Conservation (phyloP, 139 green algal species). For the Desmodesmus armatus region DNA sequence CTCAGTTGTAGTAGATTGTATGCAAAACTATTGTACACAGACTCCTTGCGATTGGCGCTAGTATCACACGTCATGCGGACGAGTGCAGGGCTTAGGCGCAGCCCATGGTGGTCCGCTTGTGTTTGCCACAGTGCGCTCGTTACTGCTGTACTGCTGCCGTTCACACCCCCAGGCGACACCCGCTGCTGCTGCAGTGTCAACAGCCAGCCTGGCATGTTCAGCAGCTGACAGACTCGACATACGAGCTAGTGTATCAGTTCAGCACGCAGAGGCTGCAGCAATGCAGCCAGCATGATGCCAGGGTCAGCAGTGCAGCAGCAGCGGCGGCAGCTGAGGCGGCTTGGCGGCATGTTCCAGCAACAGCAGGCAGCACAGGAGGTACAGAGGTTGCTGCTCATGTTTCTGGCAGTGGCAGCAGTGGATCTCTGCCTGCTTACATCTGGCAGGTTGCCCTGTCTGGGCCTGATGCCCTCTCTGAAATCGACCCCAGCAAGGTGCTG, state of each 20-base stretch:
- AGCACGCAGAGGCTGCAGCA: not conserved
- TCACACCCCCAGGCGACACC: not conserved
- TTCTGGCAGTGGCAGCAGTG: not conserved
- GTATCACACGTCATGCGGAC: no score
- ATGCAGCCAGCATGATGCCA: not conserved
- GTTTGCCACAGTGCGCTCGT: no score
- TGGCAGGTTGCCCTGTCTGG: not conserved
- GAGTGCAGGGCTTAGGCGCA: no score
- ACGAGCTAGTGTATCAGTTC: slow-evolving; percentile 9
- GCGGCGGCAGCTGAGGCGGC: not conserved
- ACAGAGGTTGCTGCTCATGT: not conserved
- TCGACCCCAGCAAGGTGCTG: not conserved
- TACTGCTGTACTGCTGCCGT: no score
- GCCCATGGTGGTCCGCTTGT: no score
- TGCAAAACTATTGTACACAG: no score
- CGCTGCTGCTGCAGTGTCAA: not conserved
- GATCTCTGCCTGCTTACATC: not conserved
- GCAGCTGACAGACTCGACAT: not conserved
- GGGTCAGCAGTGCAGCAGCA: not conserved
- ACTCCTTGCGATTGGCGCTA: no score
- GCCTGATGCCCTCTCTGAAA: not conserved
- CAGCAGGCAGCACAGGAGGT: not conserved
- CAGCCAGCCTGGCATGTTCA: not conserved
- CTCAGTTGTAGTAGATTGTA: no score
- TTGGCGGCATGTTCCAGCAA: not conserved